phyloP scores from a whole-genome alignment of 2,329 filamentous ascomycete species.

The Trichoderma oligosporum region DNA sequence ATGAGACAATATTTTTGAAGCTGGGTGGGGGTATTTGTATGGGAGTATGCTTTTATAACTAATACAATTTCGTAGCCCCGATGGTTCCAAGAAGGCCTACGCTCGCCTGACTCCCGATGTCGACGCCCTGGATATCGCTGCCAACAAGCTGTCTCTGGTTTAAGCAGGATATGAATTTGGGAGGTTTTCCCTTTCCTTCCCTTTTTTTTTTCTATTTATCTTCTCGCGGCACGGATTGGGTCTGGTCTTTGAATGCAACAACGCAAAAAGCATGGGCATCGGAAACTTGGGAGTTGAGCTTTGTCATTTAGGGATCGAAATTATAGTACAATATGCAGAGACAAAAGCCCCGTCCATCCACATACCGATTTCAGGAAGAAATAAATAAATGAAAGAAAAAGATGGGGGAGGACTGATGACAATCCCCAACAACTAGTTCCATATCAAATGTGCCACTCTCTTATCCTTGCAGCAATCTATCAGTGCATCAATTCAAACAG shows the following conservation, averaged over 20 bases:
- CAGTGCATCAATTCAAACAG: too few relatives aligned
- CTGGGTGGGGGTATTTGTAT: neutral
- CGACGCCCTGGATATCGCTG: conserved; percentile 97
- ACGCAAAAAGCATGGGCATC: conserved; percentile 33
- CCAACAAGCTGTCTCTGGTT: conserved; percentile 97
- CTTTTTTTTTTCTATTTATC: conserved; percentile 22
- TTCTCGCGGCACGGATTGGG: conserved; percentile 41
- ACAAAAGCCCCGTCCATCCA: conserved; percentile 19
- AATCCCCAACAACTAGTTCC: too few relatives aligned
- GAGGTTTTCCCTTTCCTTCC: neutral
- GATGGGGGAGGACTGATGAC: neutral
- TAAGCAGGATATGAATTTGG: conserved; percentile 48
- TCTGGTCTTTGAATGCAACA: conserved; percentile 33
- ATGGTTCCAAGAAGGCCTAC: conserved; percentile 98
- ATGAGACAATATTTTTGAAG: too few relatives aligned
- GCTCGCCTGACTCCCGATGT: conserved; percentile 93
- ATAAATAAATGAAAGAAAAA: conserved; percentile 13
- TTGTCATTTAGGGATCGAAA: conserved; percentile 35
- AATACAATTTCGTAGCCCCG: conserved; percentile 62
- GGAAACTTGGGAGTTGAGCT: conserved; percentile 37
- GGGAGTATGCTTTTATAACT: neutral
- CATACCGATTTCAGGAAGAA: conserved; percentile 5
- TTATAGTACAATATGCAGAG: conserved; percentile 29
- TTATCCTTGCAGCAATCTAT: too few relatives aligned
- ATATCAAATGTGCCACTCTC: too few relatives aligned